Percentiles rank a stretch among this genome's conserved stretches.
Conservation (phyloP, 352 stramenopile genomes). For the Pythium guiyangense region DNA sequence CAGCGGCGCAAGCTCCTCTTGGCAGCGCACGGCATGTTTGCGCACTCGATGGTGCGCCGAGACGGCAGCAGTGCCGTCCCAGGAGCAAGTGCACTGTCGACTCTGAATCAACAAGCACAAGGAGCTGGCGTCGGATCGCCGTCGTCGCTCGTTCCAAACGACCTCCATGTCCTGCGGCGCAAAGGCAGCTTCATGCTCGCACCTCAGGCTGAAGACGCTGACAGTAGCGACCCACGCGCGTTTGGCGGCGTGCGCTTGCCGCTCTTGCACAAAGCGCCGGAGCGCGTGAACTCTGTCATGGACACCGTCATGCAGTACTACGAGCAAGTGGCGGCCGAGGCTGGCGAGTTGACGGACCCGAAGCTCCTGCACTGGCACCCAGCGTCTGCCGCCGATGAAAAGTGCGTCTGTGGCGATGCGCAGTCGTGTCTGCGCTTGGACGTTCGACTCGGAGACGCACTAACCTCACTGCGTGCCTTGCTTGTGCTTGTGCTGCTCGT, state of each 20-base stretch:
- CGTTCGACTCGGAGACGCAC: too few relatives aligned
- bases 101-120: not conserved
- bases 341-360: constrained; percentile 20
- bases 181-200: constrained; percentile 48
- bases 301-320: constrained; percentile 14
- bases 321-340: constrained; percentile 19
- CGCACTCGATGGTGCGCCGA: constrained; percentile 6
- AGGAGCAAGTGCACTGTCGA: not conserved
- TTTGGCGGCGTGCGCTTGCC: constrained; percentile 9
- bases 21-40: constrained; percentile 28
- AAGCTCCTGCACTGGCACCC: constrained; percentile 59
- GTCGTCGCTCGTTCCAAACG: constrained; percentile 5
- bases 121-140: not conserved
- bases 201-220: not conserved
- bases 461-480: too few relatives aligned
- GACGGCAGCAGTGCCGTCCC: not conserved
- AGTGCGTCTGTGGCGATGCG: constrained; percentile 9
- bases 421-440: not conserved
- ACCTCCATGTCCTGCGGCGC: constrained; percentile 14
- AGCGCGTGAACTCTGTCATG: constrained; percentile 8
- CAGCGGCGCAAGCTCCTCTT: constrained; percentile 60
- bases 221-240: not conserved
- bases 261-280: constrained; percentile 9
- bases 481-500: not conserved
- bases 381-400: constrained; percentile 30